Percentiles rank a stretch among this genome's conserved stretches.
These are phyloP conservation scores for Abrus precatorius DNA, from an alignment of 306 rosid genomes.

Conservation along the genomic window DNA sequence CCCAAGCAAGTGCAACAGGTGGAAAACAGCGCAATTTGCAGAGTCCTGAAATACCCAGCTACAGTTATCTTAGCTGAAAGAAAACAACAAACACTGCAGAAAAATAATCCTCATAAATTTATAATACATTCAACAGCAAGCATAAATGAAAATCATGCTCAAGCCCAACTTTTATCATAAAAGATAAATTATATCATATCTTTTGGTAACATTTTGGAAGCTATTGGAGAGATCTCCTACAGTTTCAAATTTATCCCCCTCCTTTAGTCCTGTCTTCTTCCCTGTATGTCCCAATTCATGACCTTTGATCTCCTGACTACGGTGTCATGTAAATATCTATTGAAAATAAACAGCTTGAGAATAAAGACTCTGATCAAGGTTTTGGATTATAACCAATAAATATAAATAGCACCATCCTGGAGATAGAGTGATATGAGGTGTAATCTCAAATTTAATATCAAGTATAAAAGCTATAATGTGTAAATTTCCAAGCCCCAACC, in stretches of 20 bases:
- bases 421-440: background rate
- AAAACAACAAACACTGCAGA: conserved; percentile 43
- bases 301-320: background rate
- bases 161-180: conserved; percentile 26
- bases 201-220: conserved; percentile 13
- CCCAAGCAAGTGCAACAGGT: conserved; percentile 96
- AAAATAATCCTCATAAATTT: conserved; percentile 27
- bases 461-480: background rate
- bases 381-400: background rate
- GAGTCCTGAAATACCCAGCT: conserved; percentile 70
- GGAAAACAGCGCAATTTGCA: conserved; percentile 98
- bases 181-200: conserved; percentile 8
- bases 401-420: background rate
- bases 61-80: conserved; percentile 43
- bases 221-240: background rate
- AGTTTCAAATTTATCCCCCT: background rate
- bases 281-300: background rate
- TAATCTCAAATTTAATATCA: background rate
- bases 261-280: background rate
- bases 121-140: conserved; percentile 16
- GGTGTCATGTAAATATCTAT: background rate
- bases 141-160: conserved; percentile 29
- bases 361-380: conserved; percentile 14
- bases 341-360: background rate
- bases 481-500: background rate